Evolutionary conservation across 2,329 filamentous ascomycete species (phyloP).

Genomic region (Diaporthe vexans): DNA sequence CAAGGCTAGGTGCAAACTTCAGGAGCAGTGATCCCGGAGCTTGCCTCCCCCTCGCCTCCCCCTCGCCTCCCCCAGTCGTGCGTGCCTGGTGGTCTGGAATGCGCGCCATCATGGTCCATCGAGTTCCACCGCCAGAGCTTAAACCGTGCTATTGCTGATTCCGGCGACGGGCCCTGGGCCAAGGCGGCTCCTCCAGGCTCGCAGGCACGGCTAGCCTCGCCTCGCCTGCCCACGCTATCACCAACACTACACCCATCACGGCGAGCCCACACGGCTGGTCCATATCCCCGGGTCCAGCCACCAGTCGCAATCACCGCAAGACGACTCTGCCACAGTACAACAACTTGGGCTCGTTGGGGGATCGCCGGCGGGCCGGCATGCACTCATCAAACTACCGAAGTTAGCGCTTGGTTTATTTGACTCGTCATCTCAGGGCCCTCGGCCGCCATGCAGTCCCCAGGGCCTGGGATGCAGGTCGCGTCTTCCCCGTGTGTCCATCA

Average conservation of each 20-base stretch:
- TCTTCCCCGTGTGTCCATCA: conserved; percentile 20
- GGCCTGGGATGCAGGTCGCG: conserved; percentile 23
- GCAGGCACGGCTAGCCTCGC: conserved; percentile 23
- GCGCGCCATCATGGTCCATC: conserved; percentile 23
- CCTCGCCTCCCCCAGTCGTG: not conserved
- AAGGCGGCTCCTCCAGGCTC: conserved; percentile 6
- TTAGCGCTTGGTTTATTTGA: conserved; percentile 10
- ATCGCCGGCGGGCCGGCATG: conserved; percentile 30
- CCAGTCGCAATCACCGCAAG: not conserved
- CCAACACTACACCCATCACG: not conserved
- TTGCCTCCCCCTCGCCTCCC: not conserved
- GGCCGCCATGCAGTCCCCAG: conserved; percentile 6
- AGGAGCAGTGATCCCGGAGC: not conserved
- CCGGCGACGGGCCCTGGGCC: conserved; percentile 5
- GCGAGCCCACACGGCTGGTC: conserved; percentile 12
- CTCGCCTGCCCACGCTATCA: not conserved
- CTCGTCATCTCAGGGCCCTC: conserved; percentile 21
- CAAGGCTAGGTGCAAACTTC: not conserved
- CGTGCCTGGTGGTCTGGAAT: conserved; percentile 6
- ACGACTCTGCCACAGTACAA: not conserved
- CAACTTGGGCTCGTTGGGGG: not conserved
- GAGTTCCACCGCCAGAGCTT: conserved; percentile 25
- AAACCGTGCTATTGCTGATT: conserved; percentile 24
- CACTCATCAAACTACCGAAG: conserved; percentile 19
- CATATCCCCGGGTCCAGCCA: conserved; percentile 23